These are phyloP conservation scores for Globisporangium cylindrosporum DNA, from an alignment of 352 stramenopile species.

Conservation along the genomic window DNA sequence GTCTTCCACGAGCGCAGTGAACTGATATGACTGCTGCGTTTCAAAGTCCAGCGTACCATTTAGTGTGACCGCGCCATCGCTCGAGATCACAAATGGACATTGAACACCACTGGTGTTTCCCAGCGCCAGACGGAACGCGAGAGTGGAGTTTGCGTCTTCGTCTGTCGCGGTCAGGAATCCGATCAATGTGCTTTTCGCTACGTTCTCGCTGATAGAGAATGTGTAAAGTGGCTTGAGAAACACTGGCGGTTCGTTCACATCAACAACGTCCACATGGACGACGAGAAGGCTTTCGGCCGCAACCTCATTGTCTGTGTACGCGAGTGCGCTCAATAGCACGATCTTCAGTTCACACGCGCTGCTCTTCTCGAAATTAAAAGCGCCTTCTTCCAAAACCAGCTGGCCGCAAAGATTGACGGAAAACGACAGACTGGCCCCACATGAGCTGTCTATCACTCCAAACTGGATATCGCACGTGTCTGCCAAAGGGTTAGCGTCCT, in stretches of 20 bases:
- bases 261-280: conserved; percentile 1
- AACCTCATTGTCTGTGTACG: not conserved
- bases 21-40: conserved; percentile 14
- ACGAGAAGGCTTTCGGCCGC: not conserved
- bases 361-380: conserved; percentile 9
- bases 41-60: conserved; percentile 21
- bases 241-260: conserved; percentile 11
- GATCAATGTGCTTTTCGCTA: not conserved
- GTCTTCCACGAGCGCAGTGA: conserved; percentile 23
- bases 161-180: conserved; percentile 9
- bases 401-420: conserved; percentile 4
- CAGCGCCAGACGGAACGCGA: conserved; percentile 2
- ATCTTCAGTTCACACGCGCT: conserved; percentile 2
- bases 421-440: not conserved
- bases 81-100: conserved; percentile 3
- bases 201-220: conserved; percentile 9
- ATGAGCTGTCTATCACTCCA: conserved; percentile 5
- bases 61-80: not conserved
- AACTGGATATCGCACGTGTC: conserved; percentile 3
- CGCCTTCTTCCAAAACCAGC: not conserved
- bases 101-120: not conserved
- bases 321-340: conserved; percentile 7
- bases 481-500: conserved; percentile 10
- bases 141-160: not conserved
- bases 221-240: conserved; percentile 6